Conservation (phyloP, 2,329 filamentous ascomycete species). For the Ploettnerulaceae sp. region DNA sequence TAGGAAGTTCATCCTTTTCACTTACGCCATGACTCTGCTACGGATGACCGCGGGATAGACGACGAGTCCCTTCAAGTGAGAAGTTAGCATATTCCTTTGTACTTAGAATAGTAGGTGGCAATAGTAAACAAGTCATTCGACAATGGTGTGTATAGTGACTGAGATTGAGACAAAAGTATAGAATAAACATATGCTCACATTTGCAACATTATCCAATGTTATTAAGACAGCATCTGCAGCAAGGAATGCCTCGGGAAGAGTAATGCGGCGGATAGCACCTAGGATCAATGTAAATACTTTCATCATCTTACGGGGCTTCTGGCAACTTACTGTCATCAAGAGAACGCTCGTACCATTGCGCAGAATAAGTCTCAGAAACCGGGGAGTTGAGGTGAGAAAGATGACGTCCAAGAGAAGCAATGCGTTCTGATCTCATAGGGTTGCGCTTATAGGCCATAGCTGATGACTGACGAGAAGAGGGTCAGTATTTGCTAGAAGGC, state of each 20-base stretch:
- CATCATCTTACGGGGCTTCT: not conserved
- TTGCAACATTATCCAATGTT: constrained; percentile 63
- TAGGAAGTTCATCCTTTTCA: not conserved
- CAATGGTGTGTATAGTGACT: not conserved
- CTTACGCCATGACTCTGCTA: constrained; percentile 53
- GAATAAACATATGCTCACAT: constrained; percentile 33
- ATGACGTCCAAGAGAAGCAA: constrained; percentile 44
- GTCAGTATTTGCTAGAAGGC: too few species aligned
- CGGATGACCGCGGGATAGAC: constrained; percentile 73
- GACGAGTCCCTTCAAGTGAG: constrained; percentile 33
- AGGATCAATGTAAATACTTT: not conserved
- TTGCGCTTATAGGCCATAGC: constrained; percentile 51
- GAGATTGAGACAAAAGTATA: not conserved
- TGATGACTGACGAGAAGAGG: too few species aligned
- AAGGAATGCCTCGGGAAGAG: constrained; percentile 64
- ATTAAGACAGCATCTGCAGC: constrained; percentile 64
- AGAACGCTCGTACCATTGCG: constrained; percentile 62
- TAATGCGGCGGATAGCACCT: constrained; percentile 56
- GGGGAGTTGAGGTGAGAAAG: constrained; percentile 34
- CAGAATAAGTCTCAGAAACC: constrained; percentile 57
- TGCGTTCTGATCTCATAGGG: constrained; percentile 46
- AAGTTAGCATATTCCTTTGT: too few species aligned
- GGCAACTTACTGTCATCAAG: constrained; percentile 56
- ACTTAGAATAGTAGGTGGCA: not conserved
- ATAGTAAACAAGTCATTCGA: not conserved